Base-by-base conservation (phyloP, 2,329 filamentous ascomycete species). In the Cryphonectria japonica region DNA sequence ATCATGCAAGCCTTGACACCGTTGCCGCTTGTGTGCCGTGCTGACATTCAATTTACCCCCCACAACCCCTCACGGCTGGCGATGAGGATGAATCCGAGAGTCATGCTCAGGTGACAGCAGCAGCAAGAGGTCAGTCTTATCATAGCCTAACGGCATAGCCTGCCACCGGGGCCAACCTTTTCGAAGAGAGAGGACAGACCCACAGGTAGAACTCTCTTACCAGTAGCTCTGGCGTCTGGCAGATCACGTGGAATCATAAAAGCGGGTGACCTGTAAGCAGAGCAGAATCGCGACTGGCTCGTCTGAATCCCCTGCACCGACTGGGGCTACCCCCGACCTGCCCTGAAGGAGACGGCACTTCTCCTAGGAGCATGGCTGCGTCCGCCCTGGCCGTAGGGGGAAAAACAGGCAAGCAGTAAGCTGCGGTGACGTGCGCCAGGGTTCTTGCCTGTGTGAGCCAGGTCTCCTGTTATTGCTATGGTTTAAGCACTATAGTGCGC, bases 251-350 rank as follows among this genome's bases (percentile, higher is more conserved):
- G 32, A 13, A 1, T 1, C 22, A 50, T 50, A 50, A 50, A 37
- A 32, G 52, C 8, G 32, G 64, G 29, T 46, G 39, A 61, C 59
- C 46, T 57, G 54, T 59, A 59, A 11, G 26, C 14, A 68, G 66
- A 43, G 52, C 60, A 65, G 64, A 62, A 26, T 50, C 54, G 69
- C 69, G 69, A 71, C 69, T 71, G 69, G 69, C 66, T 66, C 61
- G 46, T 71, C 66, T 26, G 16, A 22, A 14, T 16, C 16, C 32
- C 64, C 29, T 52, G 43, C 43, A 37, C 66, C 19, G 46, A 59
- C 69, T 68, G 60, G 69, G 69, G 54, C 32, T 26, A 59, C 59
- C 69, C 69, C 64, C 46, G 46, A n/a, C 22, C 46, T 19, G 54
- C 34, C 54, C 54, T 57, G 61, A 14, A 22, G 26, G 34, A 60